Percentiles rank a stretch among this genome's conserved stretches.
Evolutionary conservation across 1,139 yeast genomes (phyloP).

Genomic region (Protomyces gravidus): DNA sequence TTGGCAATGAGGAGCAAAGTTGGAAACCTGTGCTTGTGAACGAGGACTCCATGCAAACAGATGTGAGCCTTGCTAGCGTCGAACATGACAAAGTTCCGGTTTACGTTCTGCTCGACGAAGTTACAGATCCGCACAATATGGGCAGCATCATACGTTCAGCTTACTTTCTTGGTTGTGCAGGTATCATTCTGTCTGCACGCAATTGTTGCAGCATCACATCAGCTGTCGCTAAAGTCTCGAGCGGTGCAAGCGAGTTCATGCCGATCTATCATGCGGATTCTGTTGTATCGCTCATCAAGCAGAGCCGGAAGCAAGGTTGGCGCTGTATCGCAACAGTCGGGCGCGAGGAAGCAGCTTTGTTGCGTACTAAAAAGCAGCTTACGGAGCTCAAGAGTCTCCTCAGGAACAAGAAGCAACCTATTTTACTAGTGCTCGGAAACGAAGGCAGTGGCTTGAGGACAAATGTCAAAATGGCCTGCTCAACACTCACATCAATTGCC

Average conservation of each 20-base stretch:
- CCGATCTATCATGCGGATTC: slow-evolving; percentile 56
- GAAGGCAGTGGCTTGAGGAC: slow-evolving; percentile 19
- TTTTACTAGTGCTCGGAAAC: slow-evolving; percentile 11
- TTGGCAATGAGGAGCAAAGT: neutral
- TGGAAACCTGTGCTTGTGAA: slow-evolving; percentile 13
- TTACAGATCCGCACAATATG: slow-evolving; percentile 84
- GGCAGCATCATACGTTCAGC: slow-evolving; percentile 85
- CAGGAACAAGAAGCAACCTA: neutral
- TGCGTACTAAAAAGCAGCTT: neutral
- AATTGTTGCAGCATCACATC: slow-evolving; percentile 68
- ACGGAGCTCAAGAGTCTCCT: neutral
- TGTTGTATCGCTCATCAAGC: slow-evolving; percentile 60
- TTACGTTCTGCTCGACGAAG: slow-evolving; percentile 27
- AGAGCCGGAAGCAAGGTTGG: slow-evolving; percentile 62
- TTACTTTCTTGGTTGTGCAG: slow-evolving; percentile 78
- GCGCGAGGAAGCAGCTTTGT: slow-evolving; percentile 28
- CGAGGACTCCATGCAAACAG: neutral
- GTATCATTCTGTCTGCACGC: slow-evolving; percentile 63
- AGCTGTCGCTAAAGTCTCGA: slow-evolving; percentile 71
- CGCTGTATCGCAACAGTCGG: slow-evolving; percentile 61
- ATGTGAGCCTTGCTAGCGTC: neutral
- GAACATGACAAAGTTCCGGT: neutral
- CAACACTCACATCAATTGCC: neutral
- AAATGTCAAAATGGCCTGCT: slow-evolving; percentile 9
- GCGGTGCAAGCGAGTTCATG: slow-evolving; percentile 80